Evolutionary conservation across 1,139 yeast species (phyloP), one percentile per base, ranked within the genome.

Genomic region (Geotrichum carabidarum): DNA sequence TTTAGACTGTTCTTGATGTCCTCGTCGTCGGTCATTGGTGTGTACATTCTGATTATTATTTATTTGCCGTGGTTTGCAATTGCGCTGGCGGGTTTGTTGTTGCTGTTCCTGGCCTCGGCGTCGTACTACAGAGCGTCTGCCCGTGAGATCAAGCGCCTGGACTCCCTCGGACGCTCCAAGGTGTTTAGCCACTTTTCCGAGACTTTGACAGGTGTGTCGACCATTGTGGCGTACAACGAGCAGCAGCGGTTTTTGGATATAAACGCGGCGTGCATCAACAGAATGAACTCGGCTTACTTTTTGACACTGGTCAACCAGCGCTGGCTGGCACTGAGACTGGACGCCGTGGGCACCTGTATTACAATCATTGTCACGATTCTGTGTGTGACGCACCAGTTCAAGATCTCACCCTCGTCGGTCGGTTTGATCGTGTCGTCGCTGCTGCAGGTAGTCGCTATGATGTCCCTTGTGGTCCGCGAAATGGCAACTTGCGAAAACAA

Each of bases 161-260:
- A 89, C 67, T 88, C 95, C 1, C 66, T 80, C 8, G 79, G 84
- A 64, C 77, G 96, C 65, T 87, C 96, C 0, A 77, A 78, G 57
- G 90, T 88, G 56, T 88, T 84, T 72, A 80, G 86, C 59, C 85
- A 86, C 62, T 84, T 87, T 66, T 83, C 83, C 60, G 96, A 89
- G 68, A 75, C 86, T 1, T 74, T 89, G 60, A 78, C 78, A 59
- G 96, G 96, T 36, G 73, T 83, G 75, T 73, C 76, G 12, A 84
- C 90, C 0, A 86, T 88, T 59, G 79, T 83, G 63, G 83, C 88
- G 0, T 88, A 81, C 66, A 67, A 71, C 1, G 76, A 76, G 31
- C 68, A 71, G 12, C 59, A 54, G 3, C 69, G 83, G 55, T 87
- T 87, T 64, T 64, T 79, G 42, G 59, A 65, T 2, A 78, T 75